Percentiles rank a stretch among this genome's conserved stretches.
phyloP scores from a whole-genome alignment of 139 green algal species.

The Closterium sp. region DNA sequence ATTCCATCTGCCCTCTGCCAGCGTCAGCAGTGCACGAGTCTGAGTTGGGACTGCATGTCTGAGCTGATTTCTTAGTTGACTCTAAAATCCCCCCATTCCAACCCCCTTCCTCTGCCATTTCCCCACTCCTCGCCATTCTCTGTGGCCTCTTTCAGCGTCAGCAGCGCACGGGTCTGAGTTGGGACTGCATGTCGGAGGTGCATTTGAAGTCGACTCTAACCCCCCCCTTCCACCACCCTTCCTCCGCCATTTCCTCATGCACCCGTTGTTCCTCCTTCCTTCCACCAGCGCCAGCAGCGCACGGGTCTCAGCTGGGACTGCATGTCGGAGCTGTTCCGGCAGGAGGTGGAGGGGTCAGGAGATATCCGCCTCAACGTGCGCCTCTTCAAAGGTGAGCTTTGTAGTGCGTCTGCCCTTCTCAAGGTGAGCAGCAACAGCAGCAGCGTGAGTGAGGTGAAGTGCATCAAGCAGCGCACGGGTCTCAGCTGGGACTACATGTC shows the following conservation, averaged over 20 bases:
- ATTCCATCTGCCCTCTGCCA: not conserved
- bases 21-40: slow-evolving; percentile 53
- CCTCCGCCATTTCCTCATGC: too few species aligned
- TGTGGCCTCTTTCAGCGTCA: slow-evolving; percentile 30
- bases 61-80: too few species aligned
- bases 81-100: too few species aligned
- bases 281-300: slow-evolving; percentile 48
- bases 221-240: too few species aligned
- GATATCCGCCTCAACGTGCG: slow-evolving; percentile 70
- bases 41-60: slow-evolving; percentile 67
- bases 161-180: slow-evolving; percentile 54
- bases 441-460: too few species aligned
- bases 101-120: too few species aligned
- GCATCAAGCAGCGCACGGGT: slow-evolving; percentile 49
- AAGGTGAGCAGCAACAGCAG: too few species aligned
- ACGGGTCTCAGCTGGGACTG: slow-evolving; percentile 64
- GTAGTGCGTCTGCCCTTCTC: too few species aligned
- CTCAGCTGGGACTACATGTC: slow-evolving; percentile 56
- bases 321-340: slow-evolving; percentile 71
- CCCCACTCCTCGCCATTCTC: not conserved
- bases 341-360: slow-evolving; percentile 75
- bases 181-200: too few species aligned
- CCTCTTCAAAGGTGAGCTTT: slow-evolving; percentile 15
- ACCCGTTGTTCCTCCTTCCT: not conserved
- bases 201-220: too few species aligned